These are phyloP conservation scores for Fusarium pseudocircinatum DNA, from an alignment of 2,329 filamentous ascomycete genomes.

Conservation along the genomic window DNA sequence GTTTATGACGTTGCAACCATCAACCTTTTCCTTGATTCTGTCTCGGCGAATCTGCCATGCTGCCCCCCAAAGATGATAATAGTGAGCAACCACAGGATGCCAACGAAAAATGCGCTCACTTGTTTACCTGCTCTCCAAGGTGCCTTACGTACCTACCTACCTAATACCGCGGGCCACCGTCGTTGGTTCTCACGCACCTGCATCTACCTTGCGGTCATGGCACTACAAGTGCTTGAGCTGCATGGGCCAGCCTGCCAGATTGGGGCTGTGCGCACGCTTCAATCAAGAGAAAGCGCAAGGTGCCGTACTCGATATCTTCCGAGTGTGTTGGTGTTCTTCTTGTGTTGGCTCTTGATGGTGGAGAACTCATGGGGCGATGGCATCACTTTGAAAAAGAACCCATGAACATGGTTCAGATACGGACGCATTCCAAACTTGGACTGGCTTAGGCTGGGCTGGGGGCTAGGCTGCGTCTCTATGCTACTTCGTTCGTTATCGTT, in stretches of 20 bases:
- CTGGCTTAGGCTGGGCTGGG: neutral
- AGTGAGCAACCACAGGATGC: neutral
- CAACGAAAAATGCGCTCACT: neutral
- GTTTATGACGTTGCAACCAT: neutral
- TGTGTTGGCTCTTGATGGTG: conserved; percentile 31
- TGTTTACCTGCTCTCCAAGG: neutral
- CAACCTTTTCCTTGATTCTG: neutral
- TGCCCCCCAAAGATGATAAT: neutral
- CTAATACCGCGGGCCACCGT: neutral
- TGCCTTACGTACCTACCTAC: neutral
- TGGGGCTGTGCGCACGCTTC: conserved; percentile 29
- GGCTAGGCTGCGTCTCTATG: neutral
- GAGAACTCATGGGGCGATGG: conserved; percentile 34
- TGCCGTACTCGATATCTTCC: conserved; percentile 9
- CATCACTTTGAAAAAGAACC: conserved; percentile 17
- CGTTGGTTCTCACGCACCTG: conserved; percentile 5
- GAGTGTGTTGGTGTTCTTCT: conserved; percentile 36
- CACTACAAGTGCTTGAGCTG: neutral
- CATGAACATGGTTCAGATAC: conserved; percentile 16
- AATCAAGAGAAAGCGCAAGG: neutral
- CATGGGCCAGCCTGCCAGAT: conserved; percentile 24
- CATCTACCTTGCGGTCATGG: conserved; percentile 9
- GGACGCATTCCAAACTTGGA: conserved; percentile 1
- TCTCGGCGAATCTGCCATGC: conserved; percentile 1
- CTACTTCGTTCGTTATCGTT: conserved; percentile 1